Base-by-base conservation (phyloP, 495 filamentous ascomycete genomes). In the Daldinia vernicosa region DNA sequence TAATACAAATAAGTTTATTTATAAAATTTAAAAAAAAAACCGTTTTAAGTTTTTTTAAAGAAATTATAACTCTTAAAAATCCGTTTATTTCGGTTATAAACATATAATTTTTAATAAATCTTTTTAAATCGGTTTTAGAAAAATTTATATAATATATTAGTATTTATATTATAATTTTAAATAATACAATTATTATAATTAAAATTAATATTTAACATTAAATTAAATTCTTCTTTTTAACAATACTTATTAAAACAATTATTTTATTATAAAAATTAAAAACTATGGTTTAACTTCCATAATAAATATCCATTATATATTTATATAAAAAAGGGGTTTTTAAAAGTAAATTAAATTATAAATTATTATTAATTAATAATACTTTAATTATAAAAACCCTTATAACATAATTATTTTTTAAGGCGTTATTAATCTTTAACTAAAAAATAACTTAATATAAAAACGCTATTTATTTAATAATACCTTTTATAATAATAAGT, bases 271-370 rank as follows among this genome's bases (percentile, higher is more conserved):
- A 24, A 51, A 51, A 27, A 12, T 26, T 14, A 24, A 24, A 17
- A 26, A 51, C 15, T 51, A 24, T 26, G 14, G 12, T 24, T 24
- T 51, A 51, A 27, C 12, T 51, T 26, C 4, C 4, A 27, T 51
- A 24, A 26, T 24, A 51, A 51, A 24, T 24, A 51, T 51, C 12
- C 12, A 51, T 51, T 51, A 51, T 51, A 51, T 51, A 26, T 51
- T 51, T 51, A 40, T 30, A 30, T 30, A n/a, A 40, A 40, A n/a
- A 40, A 40, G 6, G 0, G 14, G 6, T 40, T 6, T 40, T 40
- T 5, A 40, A 40, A 15, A 40, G 6, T n/a, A 40, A 40, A n/a
- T 40, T 40, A 1, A 40, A 17, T 40, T 40, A 40, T n/a, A 17
- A 40, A 40, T 40, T 40, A 40, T 17, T 40, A 40, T 40, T 12